A percentile compares a stretch with the other conserved stretches of the same genome.
Evolutionary conservation across 352 stramenopile species (phyloP).

Genomic region (Phytophthora colocasiae): DNA sequence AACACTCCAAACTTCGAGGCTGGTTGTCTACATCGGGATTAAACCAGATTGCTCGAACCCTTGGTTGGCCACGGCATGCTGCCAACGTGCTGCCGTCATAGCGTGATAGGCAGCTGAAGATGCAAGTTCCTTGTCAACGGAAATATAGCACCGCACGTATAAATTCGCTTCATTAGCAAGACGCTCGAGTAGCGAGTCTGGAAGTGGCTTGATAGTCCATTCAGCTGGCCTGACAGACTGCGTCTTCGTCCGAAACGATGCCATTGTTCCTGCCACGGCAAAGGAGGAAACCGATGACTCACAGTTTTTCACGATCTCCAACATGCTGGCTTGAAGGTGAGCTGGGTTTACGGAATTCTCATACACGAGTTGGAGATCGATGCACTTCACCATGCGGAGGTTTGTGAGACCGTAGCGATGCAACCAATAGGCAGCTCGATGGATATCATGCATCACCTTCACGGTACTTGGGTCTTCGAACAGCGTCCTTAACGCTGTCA

Average conservation of each 20-base stretch:
- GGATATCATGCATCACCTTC: constrained; percentile 23
- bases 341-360: not conserved
- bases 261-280: not conserved
- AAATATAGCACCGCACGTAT: constrained; percentile 1
- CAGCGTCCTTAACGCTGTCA: constrained; percentile 5
- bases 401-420: not conserved
- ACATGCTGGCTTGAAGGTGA: not conserved
- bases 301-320: not conserved
- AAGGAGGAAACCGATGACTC: not conserved
- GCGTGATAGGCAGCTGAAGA: no score
- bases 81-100: not conserved
- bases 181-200: not conserved
- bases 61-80: not conserved
- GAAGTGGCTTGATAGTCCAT: not conserved
- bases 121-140: no score
- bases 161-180: not conserved
- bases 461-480: constrained; percentile 16
- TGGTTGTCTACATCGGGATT: constrained; percentile 4
- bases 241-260: not conserved
- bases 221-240: not conserved
- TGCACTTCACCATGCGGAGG: constrained; percentile 10
- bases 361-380: constrained; percentile 32
- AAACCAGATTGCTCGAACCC: constrained; percentile 8
- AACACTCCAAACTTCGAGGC: constrained; percentile 4
- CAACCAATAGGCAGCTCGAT: constrained; percentile 12